Conservation (phyloP, 2,329 filamentous ascomycete species). For the Aspergillus unguis region DNA sequence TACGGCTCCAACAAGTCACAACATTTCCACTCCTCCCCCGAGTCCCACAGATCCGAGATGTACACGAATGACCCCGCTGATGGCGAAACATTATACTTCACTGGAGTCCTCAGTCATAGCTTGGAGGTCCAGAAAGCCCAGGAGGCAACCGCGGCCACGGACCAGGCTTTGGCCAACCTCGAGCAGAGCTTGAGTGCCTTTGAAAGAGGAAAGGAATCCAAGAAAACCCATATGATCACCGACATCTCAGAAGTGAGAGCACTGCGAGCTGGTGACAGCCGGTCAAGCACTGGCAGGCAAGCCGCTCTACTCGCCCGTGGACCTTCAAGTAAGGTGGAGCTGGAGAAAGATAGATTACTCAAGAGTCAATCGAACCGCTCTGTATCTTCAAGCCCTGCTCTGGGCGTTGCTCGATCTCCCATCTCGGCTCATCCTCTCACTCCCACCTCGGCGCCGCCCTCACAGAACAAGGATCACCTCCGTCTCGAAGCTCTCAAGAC, state of each 20-base stretch:
- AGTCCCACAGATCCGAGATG: conserved; percentile 56
- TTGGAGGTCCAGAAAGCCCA: conserved; percentile 55
- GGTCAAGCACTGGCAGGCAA: conserved; percentile 29
- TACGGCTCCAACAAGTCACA: conserved; percentile 58
- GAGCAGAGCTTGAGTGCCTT: conserved; percentile 59
- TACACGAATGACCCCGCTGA: conserved; percentile 47
- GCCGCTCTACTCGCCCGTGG: conserved; percentile 28
- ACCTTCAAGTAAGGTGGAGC: conserved; percentile 37
- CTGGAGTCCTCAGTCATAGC: conserved; percentile 56
- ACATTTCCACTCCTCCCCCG: conserved; percentile 51
- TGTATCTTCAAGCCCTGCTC: conserved; percentile 40
- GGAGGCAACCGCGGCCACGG: conserved; percentile 54
- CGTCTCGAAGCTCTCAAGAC: conserved; percentile 45
- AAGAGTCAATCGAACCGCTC: conserved; percentile 35
- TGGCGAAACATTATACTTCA: conserved; percentile 51
- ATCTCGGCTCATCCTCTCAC: conserved; percentile 35
- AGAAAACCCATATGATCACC: conserved; percentile 47
- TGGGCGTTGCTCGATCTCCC: conserved; percentile 37
- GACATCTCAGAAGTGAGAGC: conserved; percentile 36
- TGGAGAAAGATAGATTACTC: conserved; percentile 43
- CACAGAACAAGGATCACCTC: conserved; percentile 36
- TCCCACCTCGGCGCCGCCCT: conserved; percentile 43
- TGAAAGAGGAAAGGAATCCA: conserved; percentile 59
- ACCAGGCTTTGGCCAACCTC: conserved; percentile 58
- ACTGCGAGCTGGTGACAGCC: conserved; percentile 35